Conservation (phyloP, 768 basidiomycete species). For the Leccinum sublutescens region DNA sequence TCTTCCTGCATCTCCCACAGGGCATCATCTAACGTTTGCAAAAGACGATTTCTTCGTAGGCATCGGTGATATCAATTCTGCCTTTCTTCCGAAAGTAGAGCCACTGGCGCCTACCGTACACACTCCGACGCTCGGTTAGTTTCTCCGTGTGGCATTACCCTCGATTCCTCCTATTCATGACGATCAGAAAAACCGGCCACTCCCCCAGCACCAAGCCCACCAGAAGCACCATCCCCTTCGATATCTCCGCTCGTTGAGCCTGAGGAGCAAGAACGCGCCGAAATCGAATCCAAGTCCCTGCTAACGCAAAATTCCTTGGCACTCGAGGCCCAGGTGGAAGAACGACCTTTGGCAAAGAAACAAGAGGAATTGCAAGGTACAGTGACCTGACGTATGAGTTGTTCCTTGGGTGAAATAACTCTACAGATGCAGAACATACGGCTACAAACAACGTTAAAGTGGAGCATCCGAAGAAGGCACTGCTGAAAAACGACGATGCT, state of each 20-base stretch:
- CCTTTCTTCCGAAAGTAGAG: slow-evolving; percentile 82
- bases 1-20: slow-evolving; percentile 7
- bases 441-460: slow-evolving; percentile 28
- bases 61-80: slow-evolving; percentile 97
- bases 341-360: slow-evolving; percentile 83
- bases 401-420: background rate
- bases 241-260: slow-evolving; percentile 17
- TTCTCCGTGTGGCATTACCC: background rate
- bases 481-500: slow-evolving; percentile 83
- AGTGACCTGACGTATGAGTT: slow-evolving; percentile 17
- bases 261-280: slow-evolving; percentile 44
- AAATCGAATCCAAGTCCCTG: slow-evolving; percentile 53
- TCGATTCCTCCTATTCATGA: slow-evolving; percentile 5
- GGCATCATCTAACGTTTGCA: slow-evolving; percentile 1
- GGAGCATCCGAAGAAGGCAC: slow-evolving; percentile 62
- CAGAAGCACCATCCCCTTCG: slow-evolving; percentile 12
- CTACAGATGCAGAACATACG: slow-evolving; percentile 13
- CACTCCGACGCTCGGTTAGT: slow-evolving; percentile 25
- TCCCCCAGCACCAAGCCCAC: slow-evolving; percentile 17
- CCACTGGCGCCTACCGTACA: slow-evolving; percentile 35
- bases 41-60: slow-evolving; percentile 97
- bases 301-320: slow-evolving; percentile 70
- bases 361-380: slow-evolving; percentile 73
- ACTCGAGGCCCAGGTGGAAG: slow-evolving; percentile 81
- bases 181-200: slow-evolving; percentile 21